These are phyloP conservation scores for Raffaelea ambrosiae DNA, from an alignment of 2,329 filamentous ascomycete species.

Conservation along the genomic window DNA sequence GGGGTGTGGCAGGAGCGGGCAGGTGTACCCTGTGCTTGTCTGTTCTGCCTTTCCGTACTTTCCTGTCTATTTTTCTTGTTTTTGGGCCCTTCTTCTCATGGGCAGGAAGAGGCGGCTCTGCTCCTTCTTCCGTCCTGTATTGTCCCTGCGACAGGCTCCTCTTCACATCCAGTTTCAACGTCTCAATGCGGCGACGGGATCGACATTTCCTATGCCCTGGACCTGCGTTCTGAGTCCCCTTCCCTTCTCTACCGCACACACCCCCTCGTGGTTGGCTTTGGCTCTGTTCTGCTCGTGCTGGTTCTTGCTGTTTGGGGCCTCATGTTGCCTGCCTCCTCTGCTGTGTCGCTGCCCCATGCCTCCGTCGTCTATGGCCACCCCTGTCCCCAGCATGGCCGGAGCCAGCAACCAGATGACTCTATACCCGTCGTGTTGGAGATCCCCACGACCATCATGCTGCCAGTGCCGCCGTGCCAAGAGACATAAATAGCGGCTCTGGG, in stretches of 20 bases:
- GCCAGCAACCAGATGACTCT: background rate
- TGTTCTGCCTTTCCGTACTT: background rate
- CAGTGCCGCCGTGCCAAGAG: conserved; percentile 14
- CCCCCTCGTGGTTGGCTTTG: conserved; percentile 2
- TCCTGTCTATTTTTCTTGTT: background rate
- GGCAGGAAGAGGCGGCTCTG: background rate
- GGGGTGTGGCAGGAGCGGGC: background rate
- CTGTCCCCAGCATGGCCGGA: background rate
- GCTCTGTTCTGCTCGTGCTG: background rate
- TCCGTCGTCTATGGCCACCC: background rate
- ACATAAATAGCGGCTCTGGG: conserved; percentile 12
- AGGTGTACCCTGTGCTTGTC: too few species aligned
- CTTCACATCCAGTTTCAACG: conserved; percentile 22
- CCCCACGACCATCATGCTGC: background rate
- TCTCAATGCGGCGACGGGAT: conserved; percentile 19
- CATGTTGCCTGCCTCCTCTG: too few species aligned
- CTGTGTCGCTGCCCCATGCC: background rate
- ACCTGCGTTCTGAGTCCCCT: background rate
- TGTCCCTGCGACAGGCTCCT: conserved; percentile 16
- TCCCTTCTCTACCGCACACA: background rate
- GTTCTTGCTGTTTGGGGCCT: too few species aligned
- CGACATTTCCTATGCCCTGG: conserved; percentile 16
- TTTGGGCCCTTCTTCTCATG: background rate
- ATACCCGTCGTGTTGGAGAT: conserved; percentile 5
- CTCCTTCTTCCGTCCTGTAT: background rate